A percentile compares a stretch with the other conserved stretches of the same genome.
Evolutionary conservation across 345 rosid species (phyloP).

Genomic region (Chamaenerion angustifolium): DNA sequence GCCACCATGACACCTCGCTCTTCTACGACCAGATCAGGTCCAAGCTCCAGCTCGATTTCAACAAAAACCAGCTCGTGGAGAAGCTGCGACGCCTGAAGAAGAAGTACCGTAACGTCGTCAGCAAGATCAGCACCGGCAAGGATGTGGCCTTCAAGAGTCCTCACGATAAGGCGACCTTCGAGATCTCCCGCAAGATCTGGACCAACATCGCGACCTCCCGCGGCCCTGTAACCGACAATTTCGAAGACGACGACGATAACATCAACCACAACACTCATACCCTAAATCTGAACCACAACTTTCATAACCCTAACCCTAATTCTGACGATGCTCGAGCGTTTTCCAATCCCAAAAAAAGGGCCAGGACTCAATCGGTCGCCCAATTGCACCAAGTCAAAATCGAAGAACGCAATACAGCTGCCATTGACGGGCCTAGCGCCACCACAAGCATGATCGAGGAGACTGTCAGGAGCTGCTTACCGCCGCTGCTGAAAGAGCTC

Average conservation of each 20-base stretch:
- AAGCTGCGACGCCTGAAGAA: constrained; percentile 85
- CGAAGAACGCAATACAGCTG: constrained; percentile 27
- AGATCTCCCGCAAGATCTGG: constrained; percentile 96
- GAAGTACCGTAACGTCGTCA: constrained; percentile 72
- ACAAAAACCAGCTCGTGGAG: constrained; percentile 95
- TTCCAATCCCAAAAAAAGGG: constrained; percentile 1
- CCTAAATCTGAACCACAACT: constrained; percentile 10
- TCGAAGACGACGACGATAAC: constrained; percentile 66
- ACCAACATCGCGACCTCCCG: constrained; percentile 18
- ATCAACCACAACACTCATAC: constrained; percentile 12
- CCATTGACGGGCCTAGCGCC: constrained; percentile 17
- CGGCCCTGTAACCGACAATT: constrained; percentile 39
- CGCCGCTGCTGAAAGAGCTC: constrained; percentile 73
- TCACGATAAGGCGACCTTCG: constrained; percentile 90
- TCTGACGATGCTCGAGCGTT: constrained; percentile 7
- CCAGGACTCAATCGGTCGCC: constrained; percentile 2
- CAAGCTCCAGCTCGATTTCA: constrained; percentile 88
- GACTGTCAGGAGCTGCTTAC: constrained; percentile 56
- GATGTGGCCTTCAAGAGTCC: constrained; percentile 73
- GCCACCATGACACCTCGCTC: constrained; percentile 74
- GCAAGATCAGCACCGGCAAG: constrained; percentile 69
- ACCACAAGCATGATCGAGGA: constrained; percentile 50
- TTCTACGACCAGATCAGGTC: constrained; percentile 92
- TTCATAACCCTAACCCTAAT: constrained; percentile 6
- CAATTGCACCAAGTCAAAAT: constrained; percentile 18